phyloP scores from a whole-genome alignment of 2,329 filamentous ascomycete species.

The Trichoderma atrobrunneum region DNA sequence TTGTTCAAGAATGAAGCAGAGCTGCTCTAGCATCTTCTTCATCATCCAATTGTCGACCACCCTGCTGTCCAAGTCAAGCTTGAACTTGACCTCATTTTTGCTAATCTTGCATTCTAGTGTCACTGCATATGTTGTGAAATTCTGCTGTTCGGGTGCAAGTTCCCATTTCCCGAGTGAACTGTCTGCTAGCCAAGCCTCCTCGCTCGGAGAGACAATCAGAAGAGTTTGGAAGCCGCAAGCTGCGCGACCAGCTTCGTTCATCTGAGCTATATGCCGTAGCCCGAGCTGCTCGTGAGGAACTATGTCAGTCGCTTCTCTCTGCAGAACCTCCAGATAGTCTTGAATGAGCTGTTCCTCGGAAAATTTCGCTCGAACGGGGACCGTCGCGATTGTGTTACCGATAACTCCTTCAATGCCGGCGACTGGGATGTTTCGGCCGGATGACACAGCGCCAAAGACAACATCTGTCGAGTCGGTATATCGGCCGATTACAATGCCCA shows the following conservation, averaged over 20 bases:
- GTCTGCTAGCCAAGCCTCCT: too few species aligned
- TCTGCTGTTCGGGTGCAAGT: too few species aligned
- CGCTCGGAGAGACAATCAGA: not conserved
- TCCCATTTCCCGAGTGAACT: too few species aligned
- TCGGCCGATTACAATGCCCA: not conserved
- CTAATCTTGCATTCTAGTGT: not conserved
- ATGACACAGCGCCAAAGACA: not conserved
- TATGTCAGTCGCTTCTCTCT: slow-evolving; percentile 20
- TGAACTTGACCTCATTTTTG: not conserved
- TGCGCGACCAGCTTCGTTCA: not conserved
- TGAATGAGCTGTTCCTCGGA: not conserved
- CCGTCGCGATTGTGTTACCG: not conserved
- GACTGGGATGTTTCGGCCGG: not conserved
- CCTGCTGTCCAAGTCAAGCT: not conserved
- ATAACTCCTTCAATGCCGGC: not conserved
- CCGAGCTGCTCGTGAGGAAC: not conserved
- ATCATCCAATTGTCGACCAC: not conserved
- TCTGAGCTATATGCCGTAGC: too few species aligned
- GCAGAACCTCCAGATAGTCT: slow-evolving; percentile 15
- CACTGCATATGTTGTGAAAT: not conserved
- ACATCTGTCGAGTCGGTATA: not conserved
- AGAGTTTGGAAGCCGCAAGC: not conserved
- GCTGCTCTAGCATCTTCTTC: not conserved
- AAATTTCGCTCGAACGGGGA: not conserved
- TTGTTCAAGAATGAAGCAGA: too few species aligned